Percentiles rank a stretch among this genome's conserved stretches.
Evolutionary conservation across 1,139 yeast genomes (phyloP).

Genomic region (Geotrichum siamense): DNA sequence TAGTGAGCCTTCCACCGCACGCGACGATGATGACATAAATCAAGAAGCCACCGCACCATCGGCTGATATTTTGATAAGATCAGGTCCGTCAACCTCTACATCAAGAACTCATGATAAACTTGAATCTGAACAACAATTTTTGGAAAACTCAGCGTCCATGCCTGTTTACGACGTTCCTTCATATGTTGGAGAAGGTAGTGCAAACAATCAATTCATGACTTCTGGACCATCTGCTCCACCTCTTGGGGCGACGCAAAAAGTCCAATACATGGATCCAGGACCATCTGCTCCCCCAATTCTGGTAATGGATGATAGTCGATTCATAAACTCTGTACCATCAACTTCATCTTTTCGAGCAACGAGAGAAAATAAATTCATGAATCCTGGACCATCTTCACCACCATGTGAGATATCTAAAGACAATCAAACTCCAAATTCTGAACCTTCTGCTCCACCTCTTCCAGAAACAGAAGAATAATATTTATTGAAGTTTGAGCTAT

Average conservation of each 20-base stretch:
- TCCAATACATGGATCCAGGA: too few relatives aligned
- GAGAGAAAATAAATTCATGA: too few relatives aligned
- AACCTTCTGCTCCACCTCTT: constrained; percentile 4
- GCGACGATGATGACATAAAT: not conserved
- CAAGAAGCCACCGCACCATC: constrained; percentile 35
- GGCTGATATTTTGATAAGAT: not conserved
- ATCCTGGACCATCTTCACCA: too few relatives aligned
- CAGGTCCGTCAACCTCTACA: constrained; percentile 2
- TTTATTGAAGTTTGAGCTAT: too few relatives aligned
- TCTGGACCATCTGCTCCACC: constrained; percentile 3
- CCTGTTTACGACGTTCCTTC: constrained; percentile 11
- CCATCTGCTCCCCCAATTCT: too few relatives aligned
- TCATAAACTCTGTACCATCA: too few relatives aligned
- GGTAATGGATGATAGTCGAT: too few relatives aligned
- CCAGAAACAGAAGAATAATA: too few relatives aligned
- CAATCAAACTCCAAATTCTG: too few relatives aligned
- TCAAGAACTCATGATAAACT: constrained; percentile 9
- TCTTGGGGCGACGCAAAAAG: too few relatives aligned
- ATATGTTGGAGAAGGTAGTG: constrained; percentile 5
- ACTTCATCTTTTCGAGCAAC: too few relatives aligned
- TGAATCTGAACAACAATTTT: constrained; percentile 11
- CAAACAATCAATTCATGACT: constrained; percentile 9
- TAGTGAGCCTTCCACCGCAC: constrained; percentile 39
- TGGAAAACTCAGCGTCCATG: constrained; percentile 5
- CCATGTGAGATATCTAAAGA: too few relatives aligned